Evolutionary conservation across 257 asterid species (phyloP).

Genomic region (Solanum infundibuliforme): DNA sequence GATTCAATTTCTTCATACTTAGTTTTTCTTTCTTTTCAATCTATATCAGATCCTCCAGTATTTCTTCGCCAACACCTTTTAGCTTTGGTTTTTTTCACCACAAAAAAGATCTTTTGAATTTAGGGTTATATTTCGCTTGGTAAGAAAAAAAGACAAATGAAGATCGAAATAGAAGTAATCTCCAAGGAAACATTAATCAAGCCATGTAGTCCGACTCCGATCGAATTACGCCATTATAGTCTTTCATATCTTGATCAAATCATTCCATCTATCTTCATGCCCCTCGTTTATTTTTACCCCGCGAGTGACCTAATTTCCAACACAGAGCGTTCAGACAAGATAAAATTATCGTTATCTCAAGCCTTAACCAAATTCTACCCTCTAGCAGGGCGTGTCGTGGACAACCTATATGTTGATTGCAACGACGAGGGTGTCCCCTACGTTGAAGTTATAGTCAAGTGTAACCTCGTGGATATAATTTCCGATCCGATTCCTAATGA

Average conservation of each 20-base stretch:
- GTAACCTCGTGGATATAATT: neutral
- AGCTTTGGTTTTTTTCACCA: neutral
- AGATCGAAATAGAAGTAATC: conserved; percentile 16
- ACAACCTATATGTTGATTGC: neutral
- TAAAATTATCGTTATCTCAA: neutral
- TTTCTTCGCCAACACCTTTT: too few relatives aligned
- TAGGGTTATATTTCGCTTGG: neutral
- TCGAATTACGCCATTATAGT: conserved; percentile 1
- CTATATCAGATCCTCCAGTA: too few relatives aligned
- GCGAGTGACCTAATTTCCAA: neutral
- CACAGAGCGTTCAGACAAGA: neutral
- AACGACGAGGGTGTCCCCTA: neutral
- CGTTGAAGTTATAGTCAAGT: neutral
- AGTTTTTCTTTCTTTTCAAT: neutral
- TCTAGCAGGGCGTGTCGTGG: neutral
- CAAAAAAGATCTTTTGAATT: too few relatives aligned
- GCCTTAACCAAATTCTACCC: neutral
- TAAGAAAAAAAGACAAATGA: neutral
- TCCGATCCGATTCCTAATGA: neutral
- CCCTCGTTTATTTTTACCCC: neutral
- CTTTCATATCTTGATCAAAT: conserved; percentile 50
- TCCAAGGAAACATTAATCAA: conserved; percentile 20
- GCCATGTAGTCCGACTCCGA: conserved; percentile 31
- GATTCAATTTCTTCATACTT: too few relatives aligned
- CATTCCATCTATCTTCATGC: conserved; percentile 13